Base-by-base conservation (phyloP, 306 rosid genomes). In the Citrullus mucosospermus region DNA sequence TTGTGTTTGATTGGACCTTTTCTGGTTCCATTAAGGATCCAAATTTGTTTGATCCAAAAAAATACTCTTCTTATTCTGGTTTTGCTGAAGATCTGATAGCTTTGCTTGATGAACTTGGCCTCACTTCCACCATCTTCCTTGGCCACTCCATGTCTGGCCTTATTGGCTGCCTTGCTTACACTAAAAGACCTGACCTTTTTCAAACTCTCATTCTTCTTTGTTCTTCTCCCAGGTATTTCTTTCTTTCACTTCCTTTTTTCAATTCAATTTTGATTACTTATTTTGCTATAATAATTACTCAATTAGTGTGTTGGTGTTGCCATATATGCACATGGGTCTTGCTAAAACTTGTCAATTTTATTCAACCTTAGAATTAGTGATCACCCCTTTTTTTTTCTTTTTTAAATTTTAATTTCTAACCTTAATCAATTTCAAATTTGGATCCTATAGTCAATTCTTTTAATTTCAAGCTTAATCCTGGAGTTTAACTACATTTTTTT, bases 61-160 rank as follows among this genome's bases (percentile, higher is more conserved):
- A 88, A 36, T 86, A 95, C 75, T 81, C 85, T 0, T 82, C 91
- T n/a, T 86, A 84, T 17, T 87, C 85, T 11, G 89, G 83, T 39
- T 92, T 89, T 79, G 92, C 97, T 0, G 80, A 83, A 59, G 97
- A 89, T 59, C 82, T 95, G 51, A 81, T 95, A 71, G 46, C 62
- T 60, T 83, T 95, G 9, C 39, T 95, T 43, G 88, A 78, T 36
- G 89, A 92, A 75, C 74, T 91, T 80, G 81, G 76, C 81, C 83
- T 95, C 50, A 75, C 81, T 77, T 87, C 81, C 17, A 75, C 78
- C 25, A 83, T 82, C 70, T 91, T 89, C 72, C 80, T 90, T 69
- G 99, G 99, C 1, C 99, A 95, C 79, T 95, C 99, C 84, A 92
- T 95, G 99, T 92, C 99, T 69, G 97, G 84, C 55, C 90, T 95